phyloP scores from a whole-genome alignment of 441 rosid species.

The Euphorbia corollata region DNA sequence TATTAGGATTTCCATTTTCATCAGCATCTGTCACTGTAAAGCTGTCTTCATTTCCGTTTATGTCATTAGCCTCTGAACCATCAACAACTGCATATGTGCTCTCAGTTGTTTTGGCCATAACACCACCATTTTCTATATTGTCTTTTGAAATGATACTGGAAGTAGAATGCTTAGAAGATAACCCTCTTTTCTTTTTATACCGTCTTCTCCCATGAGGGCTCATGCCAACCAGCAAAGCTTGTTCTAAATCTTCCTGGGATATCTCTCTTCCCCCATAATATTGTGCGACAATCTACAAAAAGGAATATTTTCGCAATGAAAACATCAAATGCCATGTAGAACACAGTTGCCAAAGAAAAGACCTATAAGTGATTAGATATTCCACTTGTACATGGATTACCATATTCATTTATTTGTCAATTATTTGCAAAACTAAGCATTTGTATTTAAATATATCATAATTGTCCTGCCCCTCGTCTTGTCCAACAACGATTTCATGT shows the following conservation, averaged over 20 bases:
- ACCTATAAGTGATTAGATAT: background rate
- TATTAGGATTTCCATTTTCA: conserved; percentile 24
- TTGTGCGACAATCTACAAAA: conserved; percentile 55
- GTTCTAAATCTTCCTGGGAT: conserved; percentile 69
- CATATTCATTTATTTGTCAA: background rate
- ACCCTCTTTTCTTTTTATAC: conserved; percentile 57
- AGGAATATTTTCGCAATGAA: conserved; percentile 13
- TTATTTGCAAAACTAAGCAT: background rate
- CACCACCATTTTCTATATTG: conserved; percentile 22
- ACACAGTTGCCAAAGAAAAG: background rate
- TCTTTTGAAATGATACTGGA: conserved; percentile 20
- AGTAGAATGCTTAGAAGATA: conserved; percentile 32
- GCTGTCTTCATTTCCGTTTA: conserved; percentile 22
- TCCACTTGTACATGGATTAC: background rate
- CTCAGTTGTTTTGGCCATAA: conserved; percentile 13
- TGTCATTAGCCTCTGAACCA: conserved; percentile 16
- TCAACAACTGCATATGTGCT: conserved; percentile 17
- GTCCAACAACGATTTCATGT: too few species aligned
- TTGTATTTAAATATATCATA: background rate
- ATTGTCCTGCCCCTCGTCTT: too few species aligned
- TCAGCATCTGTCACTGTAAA: conserved; percentile 19
- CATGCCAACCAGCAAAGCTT: conserved; percentile 78
- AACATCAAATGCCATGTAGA: background rate
- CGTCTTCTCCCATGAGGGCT: conserved; percentile 77
- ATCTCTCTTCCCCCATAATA: conserved; percentile 86